Base-by-base conservation (phyloP, 2,329 filamentous ascomycete species). In the Aspergillus pseudoviridinutans region DNA sequence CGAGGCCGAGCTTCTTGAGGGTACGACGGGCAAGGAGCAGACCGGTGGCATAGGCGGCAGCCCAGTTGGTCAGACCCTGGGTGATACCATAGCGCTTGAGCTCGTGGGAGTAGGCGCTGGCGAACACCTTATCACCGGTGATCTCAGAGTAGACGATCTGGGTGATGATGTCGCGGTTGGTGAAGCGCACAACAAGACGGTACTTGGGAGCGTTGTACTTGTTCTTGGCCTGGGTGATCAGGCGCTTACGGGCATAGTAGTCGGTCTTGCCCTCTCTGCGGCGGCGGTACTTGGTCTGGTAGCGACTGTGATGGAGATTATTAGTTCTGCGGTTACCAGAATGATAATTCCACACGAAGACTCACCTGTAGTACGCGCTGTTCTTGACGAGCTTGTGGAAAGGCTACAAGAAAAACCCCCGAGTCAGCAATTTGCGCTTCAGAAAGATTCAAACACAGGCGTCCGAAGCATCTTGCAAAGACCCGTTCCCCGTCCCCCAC, bases 361-460 rank as follows among this genome's bases (percentile, higher is more conserved):
- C 88, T 88, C 75, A 96, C 91, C 91, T 96, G 87, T 90, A 97
- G 91, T 97, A 99, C 78, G 94, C 90, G 82, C 89, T 92, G 86
- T 89, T 96, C 90, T 97, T 97, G 79, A 94, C 86, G 79, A 88
- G 81, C 87, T 97, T 97, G 86, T 90, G 87, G 89, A 92, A 93
- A 81, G 85, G 77, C 92, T 96, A 69, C 68, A 68, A 64, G 65
- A 68, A 63, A 78, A 74, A 78, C 80, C 80, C 82, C 84, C 87
- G 90, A 96, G 91, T 97, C 92, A 97, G 93, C 93, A 97, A 96
- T 96, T 96, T 87, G 87, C 92, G 92, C 92, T 97, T 97, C 92
- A 97, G 92, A 81, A 69, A 68, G 72, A 78, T 79, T 80, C 80
- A 47, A 47, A 27, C 44, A 47, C 10, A 47, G 44, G 44, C 61